A percentile compares a stretch with the other conserved stretches of the same genome.
Evolutionary conservation across 169 alveolate species (phyloP).

Genomic region (Plasmodium inui): DNA sequence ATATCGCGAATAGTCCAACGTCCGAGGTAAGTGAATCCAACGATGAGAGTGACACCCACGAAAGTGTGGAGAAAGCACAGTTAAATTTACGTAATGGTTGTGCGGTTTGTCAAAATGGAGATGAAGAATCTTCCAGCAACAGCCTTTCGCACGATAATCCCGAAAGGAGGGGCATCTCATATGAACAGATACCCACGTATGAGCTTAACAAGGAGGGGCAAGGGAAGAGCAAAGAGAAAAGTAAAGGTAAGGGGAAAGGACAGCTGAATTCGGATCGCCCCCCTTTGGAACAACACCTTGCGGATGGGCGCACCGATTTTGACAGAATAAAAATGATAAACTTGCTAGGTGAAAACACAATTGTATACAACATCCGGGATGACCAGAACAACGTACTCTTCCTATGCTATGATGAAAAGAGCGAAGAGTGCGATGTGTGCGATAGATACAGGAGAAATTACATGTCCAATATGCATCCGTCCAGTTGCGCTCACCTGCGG

Average conservation of each 20-base stretch:
- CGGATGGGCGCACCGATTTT: background rate
- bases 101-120: background rate
- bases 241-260: background rate
- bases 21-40: background rate
- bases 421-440: conserved; percentile 40
- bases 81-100: background rate
- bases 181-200: background rate
- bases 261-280: background rate
- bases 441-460: conserved; percentile 38
- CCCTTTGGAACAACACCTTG: background rate
- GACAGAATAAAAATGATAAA: background rate
- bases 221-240: background rate
- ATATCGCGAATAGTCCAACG: background rate
- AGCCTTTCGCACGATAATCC: background rate
- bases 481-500: background rate
- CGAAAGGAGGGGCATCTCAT: background rate
- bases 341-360: background rate
- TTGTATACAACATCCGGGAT: background rate
- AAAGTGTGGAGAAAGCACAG: background rate
- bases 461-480: conserved; percentile 54
- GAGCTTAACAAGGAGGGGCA: background rate
- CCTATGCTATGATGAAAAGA: conserved; percentile 46
- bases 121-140: background rate
- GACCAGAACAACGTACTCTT: conserved; percentile 23
- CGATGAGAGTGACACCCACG: background rate